Evolutionary conservation across 116 monocot species (phyloP).

Genomic region (Posidonia oceanica): DNA sequence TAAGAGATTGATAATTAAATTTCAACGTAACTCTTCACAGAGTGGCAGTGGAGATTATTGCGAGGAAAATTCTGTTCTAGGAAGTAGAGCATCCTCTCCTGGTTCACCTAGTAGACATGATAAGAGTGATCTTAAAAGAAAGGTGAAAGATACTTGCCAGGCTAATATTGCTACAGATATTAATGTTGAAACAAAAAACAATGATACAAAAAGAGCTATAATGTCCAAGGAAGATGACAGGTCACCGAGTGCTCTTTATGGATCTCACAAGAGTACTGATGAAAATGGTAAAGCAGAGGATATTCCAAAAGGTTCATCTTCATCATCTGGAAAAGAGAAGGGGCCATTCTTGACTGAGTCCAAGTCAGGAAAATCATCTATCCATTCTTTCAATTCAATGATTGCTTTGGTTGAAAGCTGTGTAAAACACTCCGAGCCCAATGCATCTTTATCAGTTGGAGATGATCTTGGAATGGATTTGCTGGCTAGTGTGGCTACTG

Average conservation of each 20-base stretch:
- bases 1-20: constrained; percentile 76
- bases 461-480: constrained; percentile 70
- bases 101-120: constrained; percentile 35
- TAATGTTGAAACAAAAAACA: constrained; percentile 26
- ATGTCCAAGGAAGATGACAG: constrained; percentile 9
- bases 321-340: constrained; percentile 31
- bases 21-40: constrained; percentile 62
- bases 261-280: constrained; percentile 10
- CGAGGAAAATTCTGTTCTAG: constrained; percentile 40
- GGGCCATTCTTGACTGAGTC: constrained; percentile 12
- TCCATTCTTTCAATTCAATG: constrained; percentile 36
- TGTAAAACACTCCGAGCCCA: constrained; percentile 29
- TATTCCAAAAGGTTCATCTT: constrained; percentile 19
- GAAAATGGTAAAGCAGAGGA: constrained; percentile 13
- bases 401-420: constrained; percentile 79
- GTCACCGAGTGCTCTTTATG: constrained; percentile 25
- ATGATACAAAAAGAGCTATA: constrained; percentile 23
- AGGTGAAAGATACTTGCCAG: constrained; percentile 20
- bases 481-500: constrained; percentile 80
- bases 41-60: constrained; percentile 34
- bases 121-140: constrained; percentile 27
- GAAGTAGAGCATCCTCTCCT: constrained; percentile 61
- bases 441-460: constrained; percentile 23
- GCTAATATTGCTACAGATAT: constrained; percentile 23
- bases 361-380: constrained; percentile 17